A percentile compares a stretch with the other conserved stretches of the same genome.
Evolutionary conservation across 192 early-diverging fungal species (phyloP).

Genomic region (Mortierella hygrophila): DNA sequence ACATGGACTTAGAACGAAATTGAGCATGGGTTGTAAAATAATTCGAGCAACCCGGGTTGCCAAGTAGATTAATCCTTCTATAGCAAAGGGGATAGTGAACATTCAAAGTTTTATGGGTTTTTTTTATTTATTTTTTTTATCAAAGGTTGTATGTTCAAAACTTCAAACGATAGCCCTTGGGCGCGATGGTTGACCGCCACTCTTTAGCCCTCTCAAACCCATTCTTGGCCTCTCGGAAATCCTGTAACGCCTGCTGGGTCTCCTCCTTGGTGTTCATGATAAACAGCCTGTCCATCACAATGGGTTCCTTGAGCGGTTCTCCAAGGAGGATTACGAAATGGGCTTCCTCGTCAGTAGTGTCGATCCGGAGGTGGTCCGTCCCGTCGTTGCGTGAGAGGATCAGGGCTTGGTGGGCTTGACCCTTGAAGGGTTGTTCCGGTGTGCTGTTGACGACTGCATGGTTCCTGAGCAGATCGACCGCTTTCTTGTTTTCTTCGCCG

Average conservation of each 20-base stretch:
- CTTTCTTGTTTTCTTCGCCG: conserved; percentile 42
- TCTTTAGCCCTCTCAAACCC: conserved; percentile 77
- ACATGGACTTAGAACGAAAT: not conserved
- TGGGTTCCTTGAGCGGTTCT: conserved; percentile 62
- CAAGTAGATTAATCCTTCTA: not conserved
- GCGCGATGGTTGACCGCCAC: conserved; percentile 62
- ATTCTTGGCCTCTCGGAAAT: conserved; percentile 72
- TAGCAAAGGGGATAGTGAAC: no score
- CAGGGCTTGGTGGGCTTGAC: conserved; percentile 50
- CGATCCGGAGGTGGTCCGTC: conserved; percentile 4
- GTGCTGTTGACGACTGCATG: conserved; percentile 47
- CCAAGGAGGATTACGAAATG: conserved; percentile 40
- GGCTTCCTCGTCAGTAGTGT: conserved; percentile 24
- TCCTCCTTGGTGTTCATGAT: conserved; percentile 70
- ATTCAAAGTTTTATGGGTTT: no score
- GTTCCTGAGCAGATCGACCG: conserved; percentile 11
- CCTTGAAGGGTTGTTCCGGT: conserved; percentile 50
- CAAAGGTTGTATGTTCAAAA: not conserved
- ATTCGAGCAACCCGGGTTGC: not conserved
- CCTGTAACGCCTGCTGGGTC: conserved; percentile 63
- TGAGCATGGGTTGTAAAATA: not conserved
- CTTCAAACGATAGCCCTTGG: conserved; percentile 45
- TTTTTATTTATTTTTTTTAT: no score
- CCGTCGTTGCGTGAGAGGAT: conserved; percentile 24
- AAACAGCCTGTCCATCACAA: conserved; percentile 76